Percentiles rank a stretch among this genome's conserved stretches.
Evolutionary conservation across 495 filamentous ascomycete species (phyloP).

Genomic region (Tuber brumale): DNA sequence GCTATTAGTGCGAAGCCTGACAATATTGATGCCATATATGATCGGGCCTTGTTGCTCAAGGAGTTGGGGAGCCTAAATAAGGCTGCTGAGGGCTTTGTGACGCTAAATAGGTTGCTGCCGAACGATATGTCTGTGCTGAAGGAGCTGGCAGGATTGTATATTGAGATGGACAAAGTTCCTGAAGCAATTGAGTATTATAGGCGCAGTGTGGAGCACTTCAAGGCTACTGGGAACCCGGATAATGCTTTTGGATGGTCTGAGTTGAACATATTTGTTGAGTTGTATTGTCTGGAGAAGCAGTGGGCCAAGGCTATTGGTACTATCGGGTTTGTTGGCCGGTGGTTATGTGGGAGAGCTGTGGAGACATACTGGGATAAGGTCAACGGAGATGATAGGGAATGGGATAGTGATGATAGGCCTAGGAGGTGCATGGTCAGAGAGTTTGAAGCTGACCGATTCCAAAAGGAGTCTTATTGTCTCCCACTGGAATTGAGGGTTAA

Average conservation of each 20-base stretch:
- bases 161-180: conserved; percentile 32
- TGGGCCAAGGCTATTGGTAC: conserved; percentile 59
- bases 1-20: conserved; percentile 40
- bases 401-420: conserved; percentile 68
- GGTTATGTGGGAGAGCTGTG: conserved; percentile 67
- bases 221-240: conserved; percentile 34
- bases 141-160: conserved; percentile 38
- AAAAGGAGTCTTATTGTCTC: conserved; percentile 62
- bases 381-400: conserved; percentile 78
- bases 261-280: conserved; percentile 73
- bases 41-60: conserved; percentile 38
- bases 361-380: conserved; percentile 78
- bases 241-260: conserved; percentile 68
- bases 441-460: conserved; percentile 53
- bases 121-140: conserved; percentile 41
- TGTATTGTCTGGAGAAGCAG: conserved; percentile 58
- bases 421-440: conserved; percentile 52
- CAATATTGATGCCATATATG: conserved; percentile 42
- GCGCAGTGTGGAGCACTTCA: conserved; percentile 40
- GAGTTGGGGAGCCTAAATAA: conserved; percentile 36
- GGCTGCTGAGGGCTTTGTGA: conserved; percentile 40
- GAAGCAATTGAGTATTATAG: conserved; percentile 41
- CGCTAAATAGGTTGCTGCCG: conserved; percentile 33
- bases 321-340: conserved; percentile 65
- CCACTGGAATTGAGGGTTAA: conserved; percentile 81